These are phyloP conservation scores for Epithemia pelagica DNA, from an alignment of 108 stramenopile species.

Conservation along the genomic window DNA sequence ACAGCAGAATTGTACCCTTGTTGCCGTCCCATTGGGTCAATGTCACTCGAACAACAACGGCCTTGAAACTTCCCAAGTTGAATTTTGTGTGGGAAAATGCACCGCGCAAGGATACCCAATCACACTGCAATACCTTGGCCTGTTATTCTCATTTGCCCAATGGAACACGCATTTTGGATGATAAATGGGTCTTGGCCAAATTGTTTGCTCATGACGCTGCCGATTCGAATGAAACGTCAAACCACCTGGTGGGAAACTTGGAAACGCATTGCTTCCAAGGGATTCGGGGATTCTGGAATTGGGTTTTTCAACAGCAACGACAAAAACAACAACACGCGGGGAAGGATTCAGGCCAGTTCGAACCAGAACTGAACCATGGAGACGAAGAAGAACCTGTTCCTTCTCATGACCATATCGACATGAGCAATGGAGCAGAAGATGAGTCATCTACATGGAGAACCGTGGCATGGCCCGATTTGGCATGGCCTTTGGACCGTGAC, in stretches of 20 bases:
- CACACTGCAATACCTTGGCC: slow-evolving; percentile 34
- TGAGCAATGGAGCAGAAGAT: too few relatives aligned
- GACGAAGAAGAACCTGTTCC: too few relatives aligned
- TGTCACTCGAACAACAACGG: neutral
- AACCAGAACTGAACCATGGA: too few relatives aligned
- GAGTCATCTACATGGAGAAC: too few relatives aligned
- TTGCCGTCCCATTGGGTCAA: slow-evolving; percentile 42
- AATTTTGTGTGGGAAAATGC: slow-evolving; percentile 81
- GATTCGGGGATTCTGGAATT: too few relatives aligned
- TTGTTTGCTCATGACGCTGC: slow-evolving; percentile 27
- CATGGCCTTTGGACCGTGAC: too few relatives aligned
- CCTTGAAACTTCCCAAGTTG: slow-evolving; percentile 7
- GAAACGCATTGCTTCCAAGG: slow-evolving; percentile 70
- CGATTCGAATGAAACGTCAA: slow-evolving; percentile 10
- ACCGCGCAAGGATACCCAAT: slow-evolving; percentile 57
- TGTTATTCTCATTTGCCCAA: slow-evolving; percentile 77
- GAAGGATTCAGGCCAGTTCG: too few relatives aligned
- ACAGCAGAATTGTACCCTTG: slow-evolving; percentile 34
- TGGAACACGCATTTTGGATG: slow-evolving; percentile 59
- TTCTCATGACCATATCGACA: too few relatives aligned
- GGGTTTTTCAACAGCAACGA: slow-evolving; percentile 24
- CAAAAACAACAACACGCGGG: neutral
- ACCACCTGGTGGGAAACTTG: slow-evolving; percentile 28
- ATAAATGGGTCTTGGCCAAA: slow-evolving; percentile 73
- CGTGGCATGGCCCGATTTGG: too few relatives aligned